A percentile compares a stretch with the other conserved stretches of the same genome.
phyloP scores from a whole-genome alignment of 164 flowering plant genomes.

The Magnolia kwangsiensis region DNA sequence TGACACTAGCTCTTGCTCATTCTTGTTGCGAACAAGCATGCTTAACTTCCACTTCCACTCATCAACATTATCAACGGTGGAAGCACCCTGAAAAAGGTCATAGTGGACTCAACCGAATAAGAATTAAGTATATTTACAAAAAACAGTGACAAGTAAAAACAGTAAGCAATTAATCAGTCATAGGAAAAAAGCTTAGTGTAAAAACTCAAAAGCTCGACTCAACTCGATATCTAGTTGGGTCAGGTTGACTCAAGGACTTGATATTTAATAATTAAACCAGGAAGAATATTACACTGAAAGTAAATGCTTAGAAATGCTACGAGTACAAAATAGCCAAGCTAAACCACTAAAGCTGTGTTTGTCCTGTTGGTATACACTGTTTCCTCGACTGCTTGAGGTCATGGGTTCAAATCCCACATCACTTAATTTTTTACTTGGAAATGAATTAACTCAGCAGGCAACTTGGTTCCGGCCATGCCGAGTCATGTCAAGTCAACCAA shows the following conservation, averaged over 20 bases:
- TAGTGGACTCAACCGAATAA: neutral
- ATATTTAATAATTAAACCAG: neutral
- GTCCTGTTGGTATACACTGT: neutral
- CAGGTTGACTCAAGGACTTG: neutral
- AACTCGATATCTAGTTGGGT: no score
- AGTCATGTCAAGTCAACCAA: no score
- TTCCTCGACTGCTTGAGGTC: no score
- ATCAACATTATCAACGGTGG: slow-evolving; percentile 43
- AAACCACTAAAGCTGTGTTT: neutral
- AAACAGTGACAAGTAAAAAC: neutral
- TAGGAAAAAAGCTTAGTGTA: no score
- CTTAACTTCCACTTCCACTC: slow-evolving; percentile 74
- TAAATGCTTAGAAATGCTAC: neutral
- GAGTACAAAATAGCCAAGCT: neutral
- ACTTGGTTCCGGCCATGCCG: no score
- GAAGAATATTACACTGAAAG: neutral
- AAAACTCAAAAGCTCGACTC: no score
- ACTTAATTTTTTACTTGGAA: no score
- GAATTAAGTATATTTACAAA: neutral
- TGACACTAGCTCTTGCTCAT: slow-evolving; percentile 73
- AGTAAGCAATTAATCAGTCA: neutral
- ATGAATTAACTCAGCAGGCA: no score
- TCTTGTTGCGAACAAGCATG: slow-evolving; percentile 49
- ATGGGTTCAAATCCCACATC: no score
- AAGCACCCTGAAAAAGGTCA: slow-evolving; percentile 38